Base-by-base conservation (phyloP, 805 yeast species). In the Torulaspora quercuum region DNA sequence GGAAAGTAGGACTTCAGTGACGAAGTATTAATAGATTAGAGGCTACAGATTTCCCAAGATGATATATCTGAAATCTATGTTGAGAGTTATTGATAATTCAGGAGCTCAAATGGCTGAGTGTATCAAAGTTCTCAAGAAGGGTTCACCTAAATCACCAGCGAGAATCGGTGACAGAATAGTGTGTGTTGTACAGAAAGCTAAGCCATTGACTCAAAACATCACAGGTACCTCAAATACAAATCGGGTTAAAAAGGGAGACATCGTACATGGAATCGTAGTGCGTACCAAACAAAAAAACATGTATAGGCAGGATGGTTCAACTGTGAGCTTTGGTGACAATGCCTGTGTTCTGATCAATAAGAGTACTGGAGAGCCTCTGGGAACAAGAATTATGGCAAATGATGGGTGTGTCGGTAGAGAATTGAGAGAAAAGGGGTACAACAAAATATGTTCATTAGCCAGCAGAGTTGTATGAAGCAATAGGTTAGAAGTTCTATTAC, bases 21-120 rank as follows among this genome's bases (percentile, higher is more conserved):
- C n/a, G n/a, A n/a, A n/a, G n/a, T n/a, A n/a, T n/a, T n/a, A n/a
- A n/a, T n/a, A n/a, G n/a, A n/a, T n/a, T n/a, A n/a, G n/a, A n/a
- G n/a, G n/a, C n/a, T n/a, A n/a, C n/a, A n/a, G n/a, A n/a, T n/a
- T n/a, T n/a, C n/a, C 14, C 29, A 9, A 17, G 19, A 90, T 90
- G 98, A 78, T 90, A 36, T 87, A 86, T 65, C 75, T 90, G 55
- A 90, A 90, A 68, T 72, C 95, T 10, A 69, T 92, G 63, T 67
- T 88, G 37, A 89, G 83, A 61, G 95, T 89, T 47, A 85, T 90
- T 45, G 98, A 90, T 65, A 90, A 90, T 72, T 82, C 95, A 14
- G 95, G 97, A 18, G 98, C 97, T 3, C 85, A 83, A 61, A 65
- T 88, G 44, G 97, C 83, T 10, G 97, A 92, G 64, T 92, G 97